Percentiles rank a stretch among this genome's conserved stretches.
Evolutionary conservation across 2,329 filamentous ascomycete species (phyloP).

Genomic region (Chaetomiaceae sp.): DNA sequence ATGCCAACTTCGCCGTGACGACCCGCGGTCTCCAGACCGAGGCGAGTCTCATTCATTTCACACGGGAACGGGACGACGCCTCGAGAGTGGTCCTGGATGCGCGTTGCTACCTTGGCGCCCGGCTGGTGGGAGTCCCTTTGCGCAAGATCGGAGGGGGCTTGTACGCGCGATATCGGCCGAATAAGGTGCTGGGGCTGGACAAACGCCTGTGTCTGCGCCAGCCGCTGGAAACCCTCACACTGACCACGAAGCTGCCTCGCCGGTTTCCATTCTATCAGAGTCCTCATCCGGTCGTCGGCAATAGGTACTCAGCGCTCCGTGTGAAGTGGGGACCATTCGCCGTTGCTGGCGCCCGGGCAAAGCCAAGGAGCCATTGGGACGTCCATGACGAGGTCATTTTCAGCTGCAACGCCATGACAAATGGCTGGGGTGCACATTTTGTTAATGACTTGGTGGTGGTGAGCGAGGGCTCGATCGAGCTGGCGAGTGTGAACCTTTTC

Average conservation of each 20-base stretch:
- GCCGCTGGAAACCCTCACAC: neutral
- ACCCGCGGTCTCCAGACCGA: slow-evolving; percentile 1
- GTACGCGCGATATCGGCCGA: neutral
- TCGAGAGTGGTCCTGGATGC: neutral
- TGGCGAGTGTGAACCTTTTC: neutral
- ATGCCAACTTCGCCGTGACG: slow-evolving; percentile 2
- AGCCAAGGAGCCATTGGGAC: slow-evolving; percentile 1
- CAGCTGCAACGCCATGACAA: neutral
- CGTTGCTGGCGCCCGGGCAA: fast-evolving
- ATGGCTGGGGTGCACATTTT: neutral
- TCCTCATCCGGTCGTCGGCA: neutral
- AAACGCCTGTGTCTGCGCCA: no score
- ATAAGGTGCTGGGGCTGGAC: neutral
- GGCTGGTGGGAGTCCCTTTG: neutral
- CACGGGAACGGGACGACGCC: neutral
- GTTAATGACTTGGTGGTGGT: no score
- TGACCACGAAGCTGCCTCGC: neutral
- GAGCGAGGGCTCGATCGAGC: neutral
- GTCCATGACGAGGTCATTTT: neutral
- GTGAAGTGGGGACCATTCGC: neutral
- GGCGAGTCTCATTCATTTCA: neutral
- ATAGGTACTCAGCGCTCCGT: neutral
- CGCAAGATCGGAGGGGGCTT: slow-evolving; percentile 2
- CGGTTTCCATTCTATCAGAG: neutral
- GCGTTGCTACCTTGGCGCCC: neutral